Base-by-base conservation (phyloP, 257 asterid species). In the Ophiorrhiza pumila region DNA sequence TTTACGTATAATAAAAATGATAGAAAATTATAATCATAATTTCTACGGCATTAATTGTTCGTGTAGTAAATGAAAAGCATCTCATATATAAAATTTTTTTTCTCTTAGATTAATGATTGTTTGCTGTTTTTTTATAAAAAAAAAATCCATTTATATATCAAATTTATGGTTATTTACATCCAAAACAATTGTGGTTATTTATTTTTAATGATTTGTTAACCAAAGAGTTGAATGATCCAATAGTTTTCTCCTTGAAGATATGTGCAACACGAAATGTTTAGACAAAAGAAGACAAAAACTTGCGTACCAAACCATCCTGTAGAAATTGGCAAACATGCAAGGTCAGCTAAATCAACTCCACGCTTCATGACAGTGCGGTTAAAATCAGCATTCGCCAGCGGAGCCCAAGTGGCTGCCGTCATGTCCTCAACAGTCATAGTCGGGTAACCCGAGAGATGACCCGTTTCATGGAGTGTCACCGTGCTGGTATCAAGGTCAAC, bases 371-470 rank as follows among this genome's bases (percentile, higher is more conserved):
- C 84, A 82, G 96, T 86, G 79, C 98, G 90, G 81, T 94, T 94
- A 66, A 94, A 94, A 37, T 86, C 91, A 2, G 86, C 81, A 78
- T 83, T 86, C 0, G 85, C 85, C 32, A 94, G 82, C 17, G 98
- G 96, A 39, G 97, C 98, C 96, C 80, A 76, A 32, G 86, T 84
- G 1, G 85, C 89, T 0, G 96, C 77, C 5, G 78, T 76, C 97
- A 94, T 89, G 31, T 94, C 98, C 85, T 94, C 97, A 23, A 94
- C 70, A 34, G 98, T 94, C 96, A 94, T 78, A 11, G 83, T 82
- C 82, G 98, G 98, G 71, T 87, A 94, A 2, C 98, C 98, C 53
- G 92, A 80, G 22, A 60, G 22, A 20, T 20, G 76, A 20, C 86
- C 84, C 81, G 71, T 75, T 23, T 89, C 87, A 37, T 68, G 88